Base-by-base conservation (phyloP, 345 rosid species). In the Brassica napus region DNA sequence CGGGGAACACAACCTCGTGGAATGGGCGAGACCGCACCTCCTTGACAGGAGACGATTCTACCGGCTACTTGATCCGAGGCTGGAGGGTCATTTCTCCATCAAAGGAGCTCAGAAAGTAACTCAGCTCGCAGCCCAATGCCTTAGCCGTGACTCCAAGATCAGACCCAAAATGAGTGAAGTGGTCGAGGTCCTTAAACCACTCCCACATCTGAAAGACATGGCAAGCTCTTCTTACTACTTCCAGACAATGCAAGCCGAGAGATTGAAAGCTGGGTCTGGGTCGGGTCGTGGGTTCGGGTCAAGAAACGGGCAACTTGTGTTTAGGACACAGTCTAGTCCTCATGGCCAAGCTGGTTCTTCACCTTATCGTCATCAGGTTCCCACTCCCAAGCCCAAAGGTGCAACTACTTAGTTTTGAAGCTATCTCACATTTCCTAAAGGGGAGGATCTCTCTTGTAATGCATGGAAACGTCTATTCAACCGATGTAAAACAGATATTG, bases 111-210 rank as follows among this genome's bases (percentile, higher is more conserved):
- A 89, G 71, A 89, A 87, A 82, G 94, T 90, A 31, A 90, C 89
- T 5, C 94, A 90, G 72, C 85, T 92, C 64, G 94, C 97, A 79
- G 88, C 89, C 52, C 90, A 87, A 69, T 92, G 93, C 87, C 90
- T 92, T 44, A 85, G 86, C 85, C 88, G 94, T 59, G 94, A 92
- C 83, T 89, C 93, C 24, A 92, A 92, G 82, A 84, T 90, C 34
- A 86, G 97, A 77, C 97, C 97, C n/a, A 84, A 87, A 37, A 92
- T 92, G 97, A 92, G 97, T 63, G 94, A 90, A 83, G 97, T 92
- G 26, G 91, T 92, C 0, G 90, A 88, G 80, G 83, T 78, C 28
- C 85, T 92, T 58, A 92, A 92, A 79, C 92, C 94, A 23, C 87
- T 92, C 75, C 94, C 90, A 5, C 86, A 79, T 69, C 90, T 88